phyloP scores from a whole-genome alignment of 257 asterid species.

The Solanum etuberosum region DNA sequence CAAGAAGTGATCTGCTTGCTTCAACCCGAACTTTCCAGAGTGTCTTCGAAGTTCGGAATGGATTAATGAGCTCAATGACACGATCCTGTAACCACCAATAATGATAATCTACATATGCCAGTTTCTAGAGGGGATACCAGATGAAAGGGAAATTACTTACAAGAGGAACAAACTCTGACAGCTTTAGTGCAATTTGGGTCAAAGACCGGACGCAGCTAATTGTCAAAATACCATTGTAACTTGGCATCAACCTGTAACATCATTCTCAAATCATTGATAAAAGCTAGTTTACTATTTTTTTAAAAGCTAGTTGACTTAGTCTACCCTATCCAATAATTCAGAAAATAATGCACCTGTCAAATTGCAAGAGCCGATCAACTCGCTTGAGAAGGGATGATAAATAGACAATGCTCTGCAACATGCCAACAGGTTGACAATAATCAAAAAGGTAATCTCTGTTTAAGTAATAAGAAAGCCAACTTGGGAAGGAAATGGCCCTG shows the following conservation, averaged over 20 bases:
- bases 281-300: neutral
- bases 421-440: conserved; percentile 11
- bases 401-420: conserved; percentile 56
- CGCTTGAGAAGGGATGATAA: conserved; percentile 93
- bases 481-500: neutral
- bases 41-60: conserved; percentile 42
- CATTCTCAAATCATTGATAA: neutral
- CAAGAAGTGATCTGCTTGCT: conserved; percentile 82
- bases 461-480: neutral
- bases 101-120: neutral
- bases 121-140: neutral
- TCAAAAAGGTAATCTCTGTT: neutral
- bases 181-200: conserved; percentile 77
- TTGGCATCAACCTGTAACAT: conserved; percentile 80
- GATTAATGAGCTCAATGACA: conserved; percentile 55
- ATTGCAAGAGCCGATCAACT: conserved; percentile 87
- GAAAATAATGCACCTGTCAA: conserved; percentile 56
- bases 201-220: conserved; percentile 72
- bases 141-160: conserved; percentile 38
- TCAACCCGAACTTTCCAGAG: conserved; percentile 68
- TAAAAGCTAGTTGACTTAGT: neutral
- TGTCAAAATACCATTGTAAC: conserved; percentile 89
- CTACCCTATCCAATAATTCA: neutral
- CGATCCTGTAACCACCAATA: conserved; percentile 52
- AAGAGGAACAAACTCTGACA: conserved; percentile 74